Evolutionary conservation across 129 eudicot genomes (phyloP).

Genomic region (Artemisia tridentata): DNA sequence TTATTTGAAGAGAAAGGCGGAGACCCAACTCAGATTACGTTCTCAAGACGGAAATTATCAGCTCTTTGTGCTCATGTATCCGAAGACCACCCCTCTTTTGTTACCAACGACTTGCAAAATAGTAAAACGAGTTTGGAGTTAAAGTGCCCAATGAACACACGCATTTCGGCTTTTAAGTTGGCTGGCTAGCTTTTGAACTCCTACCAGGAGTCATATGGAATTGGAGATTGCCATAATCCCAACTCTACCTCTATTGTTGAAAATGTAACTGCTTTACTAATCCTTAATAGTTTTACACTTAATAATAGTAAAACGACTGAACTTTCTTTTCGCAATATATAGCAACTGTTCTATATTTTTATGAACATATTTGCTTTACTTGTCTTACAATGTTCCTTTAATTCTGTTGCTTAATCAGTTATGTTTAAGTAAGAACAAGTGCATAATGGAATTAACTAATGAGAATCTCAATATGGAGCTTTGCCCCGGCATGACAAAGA

Average conservation of each 20-base stretch:
- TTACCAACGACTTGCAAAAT: conserved; percentile 30
- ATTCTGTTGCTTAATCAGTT: conserved; percentile 39
- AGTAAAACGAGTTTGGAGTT: conserved; percentile 40
- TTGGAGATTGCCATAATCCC: conserved; percentile 86
- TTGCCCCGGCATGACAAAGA: conserved; percentile 55
- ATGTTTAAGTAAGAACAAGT: conserved; percentile 54
- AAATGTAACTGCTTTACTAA: conserved; percentile 41
- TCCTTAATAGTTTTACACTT: neutral
- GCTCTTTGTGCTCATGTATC: conserved; percentile 58
- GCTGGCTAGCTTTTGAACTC: conserved; percentile 88
- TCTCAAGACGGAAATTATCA: conserved; percentile 60
- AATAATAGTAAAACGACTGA: no score
- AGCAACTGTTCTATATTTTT: no score
- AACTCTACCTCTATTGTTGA: conserved; percentile 50
- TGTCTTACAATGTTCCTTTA: neutral
- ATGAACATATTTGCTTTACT: neutral
- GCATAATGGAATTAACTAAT: conserved; percentile 43
- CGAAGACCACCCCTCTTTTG: conserved; percentile 70
- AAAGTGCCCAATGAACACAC: conserved; percentile 56
- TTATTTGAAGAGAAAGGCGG: conserved; percentile 97
- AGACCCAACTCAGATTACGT: conserved; percentile 79
- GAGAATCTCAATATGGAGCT: conserved; percentile 49
- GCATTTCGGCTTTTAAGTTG: conserved; percentile 60
- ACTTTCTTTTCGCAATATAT: no score
- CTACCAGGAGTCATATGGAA: conserved; percentile 54